Base-by-base conservation (phyloP, 2,329 filamentous ascomycete species). In the Graphium sp. region DNA sequence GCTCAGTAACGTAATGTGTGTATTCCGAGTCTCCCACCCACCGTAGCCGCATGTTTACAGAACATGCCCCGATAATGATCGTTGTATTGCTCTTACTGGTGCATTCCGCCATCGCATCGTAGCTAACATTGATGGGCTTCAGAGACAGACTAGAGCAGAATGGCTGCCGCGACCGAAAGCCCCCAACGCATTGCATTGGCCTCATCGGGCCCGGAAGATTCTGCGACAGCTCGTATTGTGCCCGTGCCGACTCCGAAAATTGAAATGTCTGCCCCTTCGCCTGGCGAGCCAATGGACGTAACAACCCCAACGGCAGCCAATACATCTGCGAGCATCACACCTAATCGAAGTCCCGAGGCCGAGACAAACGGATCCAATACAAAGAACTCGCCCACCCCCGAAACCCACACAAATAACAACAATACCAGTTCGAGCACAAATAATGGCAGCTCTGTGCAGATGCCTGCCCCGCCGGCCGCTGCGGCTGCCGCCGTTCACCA, bases 401-500 rank as follows among this genome's bases (percentile, higher is more conserved):
- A 32, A 18, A 30, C 35, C 23, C 19, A 31, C 28, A 18, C 29
- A 27, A 34, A 35, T 24, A 15, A 27, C 12, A n/a, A 35, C 32
- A 23, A 34, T n/a, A 33, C 35, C 31, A 44, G 16, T 17, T 18
- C 25, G 7, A 27, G 25, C 16, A 13, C 14, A 11, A 17, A 27
- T 11, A 18, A 27, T 5, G 25, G 16, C 7, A 26, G 11, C 18
- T 22, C 18, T 9, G n/a, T 45, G 29, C 52, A 49, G 23, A 66
- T 67, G 62, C 52, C 62, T 19, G 60, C 62, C 14, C 62, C 62
- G 11, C 49, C 53, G 13, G 53, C 59, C 3, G 54, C 61, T n/a
- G 74, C 75, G 13, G 73, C 74, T 1, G 72, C 78, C 5, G 77
- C 77, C 26, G 76, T 85, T 29, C 83, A 92, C 47, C 85, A 93